Evolutionary conservation across 768 basidiomycete species (phyloP).

Genomic region (Termitomyces sp.): DNA sequence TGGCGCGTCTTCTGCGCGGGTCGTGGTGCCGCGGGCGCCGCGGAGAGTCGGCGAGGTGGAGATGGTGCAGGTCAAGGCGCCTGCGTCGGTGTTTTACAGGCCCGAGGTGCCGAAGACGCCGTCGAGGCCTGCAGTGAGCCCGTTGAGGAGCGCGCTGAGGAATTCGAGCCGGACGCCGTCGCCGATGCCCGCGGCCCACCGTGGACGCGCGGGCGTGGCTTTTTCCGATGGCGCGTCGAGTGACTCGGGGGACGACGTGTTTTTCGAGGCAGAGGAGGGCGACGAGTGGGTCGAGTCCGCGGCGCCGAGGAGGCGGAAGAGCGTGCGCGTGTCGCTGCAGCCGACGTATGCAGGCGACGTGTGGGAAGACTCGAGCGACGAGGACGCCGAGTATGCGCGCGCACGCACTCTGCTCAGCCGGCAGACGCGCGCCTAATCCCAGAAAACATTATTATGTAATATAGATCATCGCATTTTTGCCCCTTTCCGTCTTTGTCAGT

Average conservation of each 20-base stretch:
- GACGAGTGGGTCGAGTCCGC: no score
- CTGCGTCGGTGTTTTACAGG: no score
- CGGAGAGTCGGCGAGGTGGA: no score
- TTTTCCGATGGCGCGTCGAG: conserved; percentile 62
- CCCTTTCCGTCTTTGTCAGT: no score
- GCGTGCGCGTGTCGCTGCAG: conserved; percentile 71
- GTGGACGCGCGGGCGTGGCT: no score
- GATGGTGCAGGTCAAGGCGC: no score
- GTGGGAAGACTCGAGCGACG: conserved; percentile 76
- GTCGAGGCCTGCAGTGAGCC: no score
- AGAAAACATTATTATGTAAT: neutral
- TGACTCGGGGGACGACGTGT: conserved; percentile 38
- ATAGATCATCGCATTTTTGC: neutral
- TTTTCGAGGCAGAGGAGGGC: conserved; percentile 26
- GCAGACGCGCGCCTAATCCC: no score
- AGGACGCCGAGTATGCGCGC: conserved; percentile 60
- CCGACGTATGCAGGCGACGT: conserved; percentile 65
- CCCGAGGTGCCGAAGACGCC: no score
- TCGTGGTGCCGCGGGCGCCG: no score
- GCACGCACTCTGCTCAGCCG: conserved; percentile 33
- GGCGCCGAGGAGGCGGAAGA: conserved; percentile 40
- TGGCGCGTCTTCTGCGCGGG: no score
- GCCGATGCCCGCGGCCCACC: conserved; percentile 26
- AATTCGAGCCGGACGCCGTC: conserved; percentile 47
- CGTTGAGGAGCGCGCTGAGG: conserved; percentile 26